Evolutionary conservation across 164 flowering plant genomes (phyloP).

Genomic region (Nymphaea colorata): DNA sequence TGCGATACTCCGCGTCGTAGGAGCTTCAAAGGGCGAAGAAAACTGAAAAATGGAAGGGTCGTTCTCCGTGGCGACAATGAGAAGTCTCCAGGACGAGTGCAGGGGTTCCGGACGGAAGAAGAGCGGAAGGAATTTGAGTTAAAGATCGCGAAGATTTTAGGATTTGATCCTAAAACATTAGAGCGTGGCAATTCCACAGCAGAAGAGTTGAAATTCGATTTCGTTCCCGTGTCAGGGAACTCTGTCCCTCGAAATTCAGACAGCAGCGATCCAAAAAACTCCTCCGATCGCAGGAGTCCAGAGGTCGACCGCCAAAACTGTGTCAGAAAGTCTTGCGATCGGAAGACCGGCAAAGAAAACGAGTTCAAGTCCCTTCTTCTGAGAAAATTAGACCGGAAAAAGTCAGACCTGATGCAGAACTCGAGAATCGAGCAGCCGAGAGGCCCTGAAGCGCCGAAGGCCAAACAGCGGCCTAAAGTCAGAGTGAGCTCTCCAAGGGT

Average conservation of each 20-base stretch:
- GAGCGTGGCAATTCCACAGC: conserved; percentile 2
- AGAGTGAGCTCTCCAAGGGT: conserved; percentile 39
- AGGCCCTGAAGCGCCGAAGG: conserved; percentile 16
- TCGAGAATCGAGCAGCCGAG: conserved; percentile 23
- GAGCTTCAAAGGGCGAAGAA: neutral
- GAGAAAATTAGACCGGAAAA: conserved; percentile 18
- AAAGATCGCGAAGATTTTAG: neutral
- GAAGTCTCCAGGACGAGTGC: neutral
- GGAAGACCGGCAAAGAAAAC: conserved; percentile 14
- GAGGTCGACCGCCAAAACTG: neutral
- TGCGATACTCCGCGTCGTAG: neutral
- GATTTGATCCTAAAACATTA: neutral
- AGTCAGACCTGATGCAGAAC: conserved; percentile 14
- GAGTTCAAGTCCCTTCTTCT: conserved; percentile 17
- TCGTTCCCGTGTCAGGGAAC: neutral
- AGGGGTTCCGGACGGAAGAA: neutral
- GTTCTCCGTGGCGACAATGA: neutral
- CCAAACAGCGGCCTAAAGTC: conserved; percentile 25
- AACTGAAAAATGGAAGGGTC: neutral
- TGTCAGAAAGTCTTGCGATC: neutral
- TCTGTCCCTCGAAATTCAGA: neutral
- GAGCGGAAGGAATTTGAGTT: neutral
- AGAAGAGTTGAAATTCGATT: neutral
- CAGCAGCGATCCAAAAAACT: neutral
- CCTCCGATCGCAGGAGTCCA: neutral